Evolutionary conservation across 176 grass and related monocot genomes (phyloP).

Genomic region (Carex pumila): DNA sequence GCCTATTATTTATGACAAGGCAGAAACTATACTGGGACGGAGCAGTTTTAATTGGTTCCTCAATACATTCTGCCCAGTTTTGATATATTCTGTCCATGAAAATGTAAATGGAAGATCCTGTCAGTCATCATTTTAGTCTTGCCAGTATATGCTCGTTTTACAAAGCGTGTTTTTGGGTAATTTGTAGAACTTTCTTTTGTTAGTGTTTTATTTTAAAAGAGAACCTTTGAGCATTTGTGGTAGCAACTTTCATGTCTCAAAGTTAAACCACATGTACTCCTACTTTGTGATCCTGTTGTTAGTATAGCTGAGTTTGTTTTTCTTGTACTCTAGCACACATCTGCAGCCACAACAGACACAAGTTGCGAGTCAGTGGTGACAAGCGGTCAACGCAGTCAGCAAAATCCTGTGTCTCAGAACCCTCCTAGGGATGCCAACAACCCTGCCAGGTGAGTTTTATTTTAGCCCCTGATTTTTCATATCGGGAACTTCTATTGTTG

Average conservation of each 20-base stretch:
- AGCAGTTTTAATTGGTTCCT: background rate
- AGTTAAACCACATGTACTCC: background rate
- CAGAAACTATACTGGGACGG: background rate
- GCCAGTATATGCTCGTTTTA: background rate
- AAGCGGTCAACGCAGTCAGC: conserved; percentile 86
- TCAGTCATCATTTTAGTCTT: background rate
- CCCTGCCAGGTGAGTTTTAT: conserved; percentile 80
- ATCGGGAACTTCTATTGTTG: background rate
- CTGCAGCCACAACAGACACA: conserved; percentile 77
- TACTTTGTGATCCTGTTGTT: background rate
- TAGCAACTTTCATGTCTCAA: background rate
- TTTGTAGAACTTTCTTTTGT: background rate
- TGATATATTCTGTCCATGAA: background rate
- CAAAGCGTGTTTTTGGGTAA: background rate
- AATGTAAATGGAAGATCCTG: background rate
- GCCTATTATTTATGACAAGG: background rate
- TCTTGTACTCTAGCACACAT: conserved; percentile 37
- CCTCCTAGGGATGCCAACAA: conserved; percentile 85
- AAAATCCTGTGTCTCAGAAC: conserved; percentile 53
- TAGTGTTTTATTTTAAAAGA: background rate
- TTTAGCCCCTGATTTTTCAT: background rate
- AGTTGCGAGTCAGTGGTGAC: conserved; percentile 96
- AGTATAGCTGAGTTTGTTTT: background rate
- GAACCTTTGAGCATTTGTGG: too few relatives aligned
- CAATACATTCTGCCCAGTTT: background rate